phyloP scores from a whole-genome alignment of 805 yeast genomes.

The Yarrowia alimentaria region DNA sequence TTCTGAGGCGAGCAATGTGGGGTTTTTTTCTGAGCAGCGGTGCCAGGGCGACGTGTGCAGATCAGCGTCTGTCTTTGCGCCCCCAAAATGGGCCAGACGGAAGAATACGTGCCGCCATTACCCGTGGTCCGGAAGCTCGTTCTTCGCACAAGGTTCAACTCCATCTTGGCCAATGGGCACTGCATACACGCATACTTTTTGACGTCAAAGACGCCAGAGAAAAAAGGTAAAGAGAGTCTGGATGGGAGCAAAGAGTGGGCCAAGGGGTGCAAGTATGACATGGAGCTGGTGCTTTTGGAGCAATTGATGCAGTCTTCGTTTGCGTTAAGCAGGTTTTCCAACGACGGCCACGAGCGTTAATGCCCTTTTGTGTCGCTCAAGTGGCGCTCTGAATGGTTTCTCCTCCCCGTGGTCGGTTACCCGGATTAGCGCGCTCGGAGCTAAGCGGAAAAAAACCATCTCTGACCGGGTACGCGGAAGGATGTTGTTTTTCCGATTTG shows the following conservation, averaged over 20 bases:
- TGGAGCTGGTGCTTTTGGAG: slow-evolving; percentile 5
- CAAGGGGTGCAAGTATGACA: slow-evolving; percentile 22
- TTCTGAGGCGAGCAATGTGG: no score
- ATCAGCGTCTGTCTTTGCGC: no score
- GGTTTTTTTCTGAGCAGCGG: no score
- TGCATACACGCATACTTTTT: slow-evolving; percentile 16
- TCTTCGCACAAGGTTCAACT: slow-evolving; percentile 16
- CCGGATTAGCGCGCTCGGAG: no score
- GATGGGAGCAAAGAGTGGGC: slow-evolving; percentile 27
- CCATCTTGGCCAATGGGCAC: slow-evolving; percentile 21
- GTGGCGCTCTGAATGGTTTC: neutral
- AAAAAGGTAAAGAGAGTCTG: slow-evolving; percentile 5
- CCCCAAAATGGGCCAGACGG: no score
- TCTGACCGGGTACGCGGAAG: slow-evolving; percentile 24
- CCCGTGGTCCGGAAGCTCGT: no score
- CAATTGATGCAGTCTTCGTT: no score
- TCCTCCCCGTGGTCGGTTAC: neutral
- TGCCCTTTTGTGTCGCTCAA: neutral
- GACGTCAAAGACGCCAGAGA: slow-evolving; percentile 9
- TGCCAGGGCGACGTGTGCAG: no score
- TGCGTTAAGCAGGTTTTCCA: no score
- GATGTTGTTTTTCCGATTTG: slow-evolving; percentile 27
- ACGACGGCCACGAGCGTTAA: no score
- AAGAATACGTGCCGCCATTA: no score
- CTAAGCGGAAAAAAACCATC: slow-evolving; percentile 21